Conservation (phyloP, 306 rosid species). For the Rosa lucieae region DNA sequence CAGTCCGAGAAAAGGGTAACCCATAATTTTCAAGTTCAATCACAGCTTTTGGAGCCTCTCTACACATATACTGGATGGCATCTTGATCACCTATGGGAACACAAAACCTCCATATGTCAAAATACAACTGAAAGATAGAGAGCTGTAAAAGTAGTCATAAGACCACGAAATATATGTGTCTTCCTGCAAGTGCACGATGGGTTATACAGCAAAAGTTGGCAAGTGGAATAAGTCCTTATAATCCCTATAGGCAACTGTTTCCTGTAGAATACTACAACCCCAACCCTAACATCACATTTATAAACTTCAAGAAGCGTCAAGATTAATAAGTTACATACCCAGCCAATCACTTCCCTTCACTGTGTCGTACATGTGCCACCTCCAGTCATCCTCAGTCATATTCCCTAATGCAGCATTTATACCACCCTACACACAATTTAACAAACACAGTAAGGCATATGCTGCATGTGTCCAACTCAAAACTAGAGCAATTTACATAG, state of each 20-base stretch:
- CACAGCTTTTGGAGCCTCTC: constrained; percentile 96
- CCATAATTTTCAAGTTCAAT: constrained; percentile 93
- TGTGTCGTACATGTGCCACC: constrained; percentile 98
- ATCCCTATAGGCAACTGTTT: background rate
- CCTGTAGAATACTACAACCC: background rate
- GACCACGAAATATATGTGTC: background rate
- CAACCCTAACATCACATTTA: background rate
- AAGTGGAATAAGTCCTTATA: background rate
- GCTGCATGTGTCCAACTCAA: constrained; percentile 9
- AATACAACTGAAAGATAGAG: constrained; percentile 11
- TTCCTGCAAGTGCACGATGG: background rate
- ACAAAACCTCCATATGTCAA: constrained; percentile 22
- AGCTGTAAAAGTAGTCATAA: background rate
- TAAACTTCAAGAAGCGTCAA: background rate
- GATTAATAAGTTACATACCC: constrained; percentile 40
- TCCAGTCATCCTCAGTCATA: constrained; percentile 94
- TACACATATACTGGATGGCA: constrained; percentile 94
- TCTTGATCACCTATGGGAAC: constrained; percentile 79
- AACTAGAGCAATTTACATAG: background rate
- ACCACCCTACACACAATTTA: constrained; percentile 62
- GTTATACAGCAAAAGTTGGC: background rate
- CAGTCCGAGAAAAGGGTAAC: constrained; percentile 82
- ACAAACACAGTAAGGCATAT: background rate
- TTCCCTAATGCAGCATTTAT: constrained; percentile 94
- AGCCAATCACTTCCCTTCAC: constrained; percentile 98